phyloP scores from a whole-genome alignment of 768 basidiomycete species.

The Collybia sp. region DNA sequence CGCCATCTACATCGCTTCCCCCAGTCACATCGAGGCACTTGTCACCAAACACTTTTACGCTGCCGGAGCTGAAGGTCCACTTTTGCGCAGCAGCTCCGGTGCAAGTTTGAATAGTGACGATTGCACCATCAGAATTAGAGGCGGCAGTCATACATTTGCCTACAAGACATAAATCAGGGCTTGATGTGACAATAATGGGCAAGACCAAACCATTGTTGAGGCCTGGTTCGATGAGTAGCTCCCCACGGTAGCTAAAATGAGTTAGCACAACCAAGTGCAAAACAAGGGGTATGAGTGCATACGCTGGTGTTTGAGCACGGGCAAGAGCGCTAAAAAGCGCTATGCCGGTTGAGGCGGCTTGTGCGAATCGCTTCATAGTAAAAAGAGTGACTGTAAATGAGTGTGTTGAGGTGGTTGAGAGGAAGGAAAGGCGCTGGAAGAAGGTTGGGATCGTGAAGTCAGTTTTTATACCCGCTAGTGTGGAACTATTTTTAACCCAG shows the following conservation, averaged over 20 bases:
- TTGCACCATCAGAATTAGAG: slow-evolving; percentile 42
- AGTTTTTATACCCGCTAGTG: no score
- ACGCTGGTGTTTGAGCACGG: slow-evolving; percentile 25
- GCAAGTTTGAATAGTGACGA: slow-evolving; percentile 43
- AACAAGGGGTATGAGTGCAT: slow-evolving; percentile 10
- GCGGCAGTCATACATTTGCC: slow-evolving; percentile 50
- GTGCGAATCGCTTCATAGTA: background rate
- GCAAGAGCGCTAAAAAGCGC: slow-evolving; percentile 14
- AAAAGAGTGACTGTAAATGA: background rate
- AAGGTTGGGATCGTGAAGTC: no score
- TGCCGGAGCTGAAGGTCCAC: slow-evolving; percentile 41
- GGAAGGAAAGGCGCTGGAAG: no score
- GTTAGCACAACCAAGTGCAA: background rate
- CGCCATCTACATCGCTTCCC: slow-evolving; percentile 37
- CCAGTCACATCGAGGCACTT: slow-evolving; percentile 47
- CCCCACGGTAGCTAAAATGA: slow-evolving; percentile 31
- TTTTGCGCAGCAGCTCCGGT: slow-evolving; percentile 38
- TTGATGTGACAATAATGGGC: background rate
- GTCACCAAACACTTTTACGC: slow-evolving; percentile 36
- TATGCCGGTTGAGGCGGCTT: slow-evolving; percentile 6
- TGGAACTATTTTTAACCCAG: no score
- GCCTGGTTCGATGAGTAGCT: slow-evolving; percentile 39
- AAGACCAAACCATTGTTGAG: slow-evolving; percentile 30
- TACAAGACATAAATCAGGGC: slow-evolving; percentile 10
- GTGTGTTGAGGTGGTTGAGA: no score